Conservation (phyloP, 129 eudicot genomes). For the Smallanthus sonchifolius region DNA sequence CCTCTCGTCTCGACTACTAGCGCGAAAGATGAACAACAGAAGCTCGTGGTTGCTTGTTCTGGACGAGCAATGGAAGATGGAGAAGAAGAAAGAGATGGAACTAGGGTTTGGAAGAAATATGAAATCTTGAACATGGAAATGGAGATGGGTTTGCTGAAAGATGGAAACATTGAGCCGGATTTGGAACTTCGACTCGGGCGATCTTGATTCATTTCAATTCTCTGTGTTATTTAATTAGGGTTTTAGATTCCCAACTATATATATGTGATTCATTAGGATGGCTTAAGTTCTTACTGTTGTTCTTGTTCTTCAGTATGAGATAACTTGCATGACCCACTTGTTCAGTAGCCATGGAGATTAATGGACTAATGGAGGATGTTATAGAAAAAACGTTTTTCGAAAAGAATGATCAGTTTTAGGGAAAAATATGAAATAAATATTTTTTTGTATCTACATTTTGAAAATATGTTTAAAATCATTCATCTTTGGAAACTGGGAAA, state of each 20-base stretch:
- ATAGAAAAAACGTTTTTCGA: no score
- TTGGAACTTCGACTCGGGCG: constrained; percentile 81
- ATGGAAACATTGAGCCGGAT: constrained; percentile 58
- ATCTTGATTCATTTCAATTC: constrained; percentile 13
- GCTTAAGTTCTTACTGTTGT: no score
- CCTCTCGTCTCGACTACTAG: constrained; percentile 11
- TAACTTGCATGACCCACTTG: no score
- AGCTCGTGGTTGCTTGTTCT: background rate
- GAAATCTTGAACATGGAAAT: constrained; percentile 33
- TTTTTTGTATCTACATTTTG: no score
- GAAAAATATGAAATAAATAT: no score
- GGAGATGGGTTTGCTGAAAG: constrained; percentile 36
- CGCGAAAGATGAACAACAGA: constrained; percentile 6
- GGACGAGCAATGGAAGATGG: constrained; percentile 12
- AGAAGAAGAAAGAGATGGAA: background rate
- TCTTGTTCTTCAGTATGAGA: no score
- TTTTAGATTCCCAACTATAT: background rate
- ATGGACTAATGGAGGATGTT: no score
- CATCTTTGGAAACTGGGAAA: no score
- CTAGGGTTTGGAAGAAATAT: constrained; percentile 39
- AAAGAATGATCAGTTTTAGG: no score
- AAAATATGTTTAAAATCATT: no score
- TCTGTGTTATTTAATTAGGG: background rate
- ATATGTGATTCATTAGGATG: background rate
- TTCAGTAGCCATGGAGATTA: no score